Base-by-base conservation (phyloP, 2,329 filamentous ascomycete genomes). In the Epicoccum sorghinum region DNA sequence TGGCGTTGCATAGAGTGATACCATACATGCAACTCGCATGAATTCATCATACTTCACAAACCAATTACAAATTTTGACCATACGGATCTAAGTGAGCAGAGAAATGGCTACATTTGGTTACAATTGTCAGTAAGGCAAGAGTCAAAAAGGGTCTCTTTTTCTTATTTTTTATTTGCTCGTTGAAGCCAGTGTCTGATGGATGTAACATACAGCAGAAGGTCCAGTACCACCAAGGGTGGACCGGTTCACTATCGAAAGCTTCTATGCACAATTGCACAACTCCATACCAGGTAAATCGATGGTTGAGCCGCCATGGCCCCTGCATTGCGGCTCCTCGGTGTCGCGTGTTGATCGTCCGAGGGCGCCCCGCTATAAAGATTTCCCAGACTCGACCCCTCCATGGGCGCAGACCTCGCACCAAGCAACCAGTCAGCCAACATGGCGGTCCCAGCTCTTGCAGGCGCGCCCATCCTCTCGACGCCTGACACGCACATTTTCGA, bases 401-500 rank as follows among this genome's bases (percentile, higher is more conserved):
- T 27, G 18, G 33, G 32, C 32, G 32, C 32, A 33, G 9, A 12
- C 32, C 32, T 13, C 32, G 2, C 32, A 33, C 29, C 36, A 41
- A 5, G n/a, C 47, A 49, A 14, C 42, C 47, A 47, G 32, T 39
- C 41, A 41, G 24, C 25, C 37, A 56, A 52, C 44, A 74, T 74
- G 71, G 63, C 65, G 14, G 55, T 56, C 1, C 60, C 64, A 4
- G 60, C 68, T 4, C 69, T 72, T 9, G 55, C 55, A 43, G 61
- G 60, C 22, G 82, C 84, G 8, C 86, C 85, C 1, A 78, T 86
- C 2, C 79, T 88, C 38, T 88, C 85, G 1, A 88, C 86, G 3
- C 84, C 86, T 4, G 85, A 86, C 51, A 80, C 81, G 39, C 82
- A 85, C 63, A 80, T 87, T 27, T 80, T 88, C 60, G 82, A 85